These are phyloP conservation scores for Aspergillus mulundensis DNA, from an alignment of 495 filamentous ascomycete genomes.

Conservation along the genomic window DNA sequence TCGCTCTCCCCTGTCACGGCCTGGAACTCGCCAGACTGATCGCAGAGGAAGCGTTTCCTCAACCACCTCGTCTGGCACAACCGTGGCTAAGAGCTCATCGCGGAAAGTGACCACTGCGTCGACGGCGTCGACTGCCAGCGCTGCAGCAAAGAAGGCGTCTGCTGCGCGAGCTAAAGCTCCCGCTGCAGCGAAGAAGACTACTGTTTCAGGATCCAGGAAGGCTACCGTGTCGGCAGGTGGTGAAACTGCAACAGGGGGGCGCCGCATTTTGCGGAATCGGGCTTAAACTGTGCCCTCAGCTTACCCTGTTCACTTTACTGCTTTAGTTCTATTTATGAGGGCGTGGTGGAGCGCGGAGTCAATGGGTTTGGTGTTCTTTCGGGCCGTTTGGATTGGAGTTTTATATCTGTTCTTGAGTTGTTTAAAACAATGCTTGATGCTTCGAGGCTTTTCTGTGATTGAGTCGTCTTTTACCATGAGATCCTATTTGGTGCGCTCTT, in stretches of 20 bases:
- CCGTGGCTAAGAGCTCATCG: conserved; percentile 49
- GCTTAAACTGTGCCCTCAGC: conserved; percentile 19
- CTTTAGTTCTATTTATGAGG: neutral
- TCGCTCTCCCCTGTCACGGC: conserved; percentile 33
- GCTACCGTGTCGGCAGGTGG: conserved; percentile 31
- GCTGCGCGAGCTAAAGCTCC: conserved; percentile 30
- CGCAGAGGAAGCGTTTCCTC: conserved; percentile 44
- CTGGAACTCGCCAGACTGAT: conserved; percentile 42
- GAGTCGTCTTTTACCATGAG: no score
- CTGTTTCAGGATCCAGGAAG: conserved; percentile 32
- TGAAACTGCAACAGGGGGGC: conserved; percentile 33
- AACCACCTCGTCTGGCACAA: conserved; percentile 49
- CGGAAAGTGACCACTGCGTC: conserved; percentile 47
- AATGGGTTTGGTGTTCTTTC: neutral
- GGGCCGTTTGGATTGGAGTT: neutral
- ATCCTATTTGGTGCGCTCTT: no score
- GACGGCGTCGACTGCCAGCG: conserved; percentile 38
- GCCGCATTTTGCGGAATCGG: conserved; percentile 47
- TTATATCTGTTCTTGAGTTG: neutral
- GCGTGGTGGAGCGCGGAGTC: neutral
- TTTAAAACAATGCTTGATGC: no score
- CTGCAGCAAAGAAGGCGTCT: conserved; percentile 42
- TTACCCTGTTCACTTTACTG: neutral
- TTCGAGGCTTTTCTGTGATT: no score
- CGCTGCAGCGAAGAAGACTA: conserved; percentile 34